phyloP scores from a whole-genome alignment of 1,139 yeast species.

The Pichia sorboxylosa region DNA sequence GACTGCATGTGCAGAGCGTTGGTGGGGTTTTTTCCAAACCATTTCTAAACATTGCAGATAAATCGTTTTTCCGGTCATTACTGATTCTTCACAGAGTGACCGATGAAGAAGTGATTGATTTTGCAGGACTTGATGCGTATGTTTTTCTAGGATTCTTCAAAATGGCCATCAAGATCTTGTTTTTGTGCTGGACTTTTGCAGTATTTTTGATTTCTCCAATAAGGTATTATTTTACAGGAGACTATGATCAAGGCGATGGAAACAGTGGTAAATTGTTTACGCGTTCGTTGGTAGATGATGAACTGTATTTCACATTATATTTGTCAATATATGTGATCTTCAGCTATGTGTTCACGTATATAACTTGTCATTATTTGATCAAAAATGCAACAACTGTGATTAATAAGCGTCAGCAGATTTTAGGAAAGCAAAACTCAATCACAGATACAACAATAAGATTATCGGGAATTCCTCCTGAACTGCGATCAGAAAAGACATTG shows the following conservation, averaged over 20 bases:
- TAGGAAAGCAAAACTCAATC: constrained; percentile 81
- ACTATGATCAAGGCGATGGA: constrained; percentile 34
- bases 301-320: constrained; percentile 24
- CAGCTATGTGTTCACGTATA: constrained; percentile 70
- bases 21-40: constrained; percentile 3
- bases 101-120: constrained; percentile 71
- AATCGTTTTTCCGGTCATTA: constrained; percentile 70
- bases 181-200: constrained; percentile 45
- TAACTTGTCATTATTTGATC: constrained; percentile 52
- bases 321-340: constrained; percentile 78
- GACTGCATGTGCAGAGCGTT: not conserved
- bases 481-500: constrained; percentile 58
- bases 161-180: constrained; percentile 52
- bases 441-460: constrained; percentile 86
- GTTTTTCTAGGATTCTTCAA: constrained; percentile 69
- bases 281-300: not conserved
- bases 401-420: constrained; percentile 63
- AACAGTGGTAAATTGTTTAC: no score
- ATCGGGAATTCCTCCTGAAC: constrained; percentile 81
- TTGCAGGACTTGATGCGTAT: constrained; percentile 90
- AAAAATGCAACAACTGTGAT: constrained; percentile 65
- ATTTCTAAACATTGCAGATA: constrained; percentile 23
- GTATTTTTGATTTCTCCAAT: constrained; percentile 54
- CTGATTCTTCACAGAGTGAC: constrained; percentile 48
- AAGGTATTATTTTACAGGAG: constrained; percentile 56